Evolutionary conservation across 352 stramenopile genomes (phyloP), one percentile per base, ranked within the genome.

Genomic region (Globisporangium viniferum): DNA sequence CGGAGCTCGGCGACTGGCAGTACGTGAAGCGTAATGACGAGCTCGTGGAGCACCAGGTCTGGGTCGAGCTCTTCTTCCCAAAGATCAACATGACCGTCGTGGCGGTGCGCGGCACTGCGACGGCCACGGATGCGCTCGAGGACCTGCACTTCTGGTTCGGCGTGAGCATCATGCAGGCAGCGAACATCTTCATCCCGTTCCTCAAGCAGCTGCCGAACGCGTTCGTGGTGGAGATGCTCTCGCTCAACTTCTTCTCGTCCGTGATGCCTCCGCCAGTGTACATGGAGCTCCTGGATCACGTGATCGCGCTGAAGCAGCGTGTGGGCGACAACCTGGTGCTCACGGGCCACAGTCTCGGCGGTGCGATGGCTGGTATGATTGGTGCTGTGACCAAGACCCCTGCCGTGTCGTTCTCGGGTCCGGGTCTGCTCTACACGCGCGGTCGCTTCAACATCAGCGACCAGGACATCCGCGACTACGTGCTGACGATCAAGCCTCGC

Each of bases 121-220:
- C 88, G 12, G 88, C 82, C 15, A 89, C 86, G 0, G 89, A 96
- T 56, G 89, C 86, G 27, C 85, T 96, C 36, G 87, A 96, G 57
- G 89, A 96, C 59, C 73, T 96, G 22, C 87, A 96, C 71, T 96
- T 81, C 66, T 94, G 89, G 87, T 94, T 96, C 55, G 89, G 87
- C 22, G 88, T 96, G 58, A 90, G 75, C 58, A 86, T 94, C 74
- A 96, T 96, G 89, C 87, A 95, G 67, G 82, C 83, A 5, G 86
- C 84, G 3, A 91, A 95, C 75, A 81, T 92, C 56, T 95, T 95
- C 60, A 72, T 96, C 27, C 87, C 85, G 55, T 94, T 96, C 71
- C 72, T 96, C 48, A 96, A 93, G 69, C 87, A 96, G 57, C 75
- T 95, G 22, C 89, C 89, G 12, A 81, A 66, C 27, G 46, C 74